A percentile compares a stretch with the other conserved stretches of the same genome.
phyloP scores from a whole-genome alignment of 1,284 basidiomycete species.

The Coniferiporia weirii region DNA sequence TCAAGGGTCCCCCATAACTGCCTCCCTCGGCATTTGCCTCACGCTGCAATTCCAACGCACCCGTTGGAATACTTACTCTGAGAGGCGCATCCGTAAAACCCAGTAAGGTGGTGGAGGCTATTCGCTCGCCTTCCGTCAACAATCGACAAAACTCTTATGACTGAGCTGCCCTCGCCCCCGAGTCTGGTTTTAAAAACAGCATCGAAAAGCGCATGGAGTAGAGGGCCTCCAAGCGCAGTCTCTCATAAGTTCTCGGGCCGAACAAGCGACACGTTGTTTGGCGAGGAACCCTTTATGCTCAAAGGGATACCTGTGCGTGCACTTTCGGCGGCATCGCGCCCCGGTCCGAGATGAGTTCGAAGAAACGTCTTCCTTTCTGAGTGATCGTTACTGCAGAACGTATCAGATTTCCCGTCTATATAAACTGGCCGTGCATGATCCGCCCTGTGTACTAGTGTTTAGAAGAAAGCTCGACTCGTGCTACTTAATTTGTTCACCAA shows the following conservation, averaged over 20 bases:
- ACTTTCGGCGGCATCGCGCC: not conserved
- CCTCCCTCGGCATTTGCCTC: too few species aligned
- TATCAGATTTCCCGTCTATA: too few species aligned
- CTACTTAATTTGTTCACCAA: too few species aligned
- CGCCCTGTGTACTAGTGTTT: too few species aligned
- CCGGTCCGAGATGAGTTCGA: not conserved
- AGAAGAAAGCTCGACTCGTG: too few species aligned
- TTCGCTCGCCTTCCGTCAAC: not conserved
- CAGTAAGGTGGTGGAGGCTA: not conserved
- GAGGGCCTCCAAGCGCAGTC: not conserved
- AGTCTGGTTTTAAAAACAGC: not conserved
- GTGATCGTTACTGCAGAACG: too few species aligned
- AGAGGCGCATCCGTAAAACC: not conserved
- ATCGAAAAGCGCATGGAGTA: not conserved
- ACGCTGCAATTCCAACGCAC: too few species aligned
- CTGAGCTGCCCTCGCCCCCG: not conserved
- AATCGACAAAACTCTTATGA: not conserved
- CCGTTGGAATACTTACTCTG: not conserved
- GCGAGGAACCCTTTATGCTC: not conserved
- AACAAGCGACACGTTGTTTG: not conserved
- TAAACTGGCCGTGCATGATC: too few species aligned
- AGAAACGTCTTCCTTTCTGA: not conserved
- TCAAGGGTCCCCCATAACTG: too few species aligned
- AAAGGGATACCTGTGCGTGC: not conserved
- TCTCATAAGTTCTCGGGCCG: not conserved